Base-by-base conservation (phyloP, 2,329 filamentous ascomycete genomes). In the Scolecobasidium constrictum region DNA sequence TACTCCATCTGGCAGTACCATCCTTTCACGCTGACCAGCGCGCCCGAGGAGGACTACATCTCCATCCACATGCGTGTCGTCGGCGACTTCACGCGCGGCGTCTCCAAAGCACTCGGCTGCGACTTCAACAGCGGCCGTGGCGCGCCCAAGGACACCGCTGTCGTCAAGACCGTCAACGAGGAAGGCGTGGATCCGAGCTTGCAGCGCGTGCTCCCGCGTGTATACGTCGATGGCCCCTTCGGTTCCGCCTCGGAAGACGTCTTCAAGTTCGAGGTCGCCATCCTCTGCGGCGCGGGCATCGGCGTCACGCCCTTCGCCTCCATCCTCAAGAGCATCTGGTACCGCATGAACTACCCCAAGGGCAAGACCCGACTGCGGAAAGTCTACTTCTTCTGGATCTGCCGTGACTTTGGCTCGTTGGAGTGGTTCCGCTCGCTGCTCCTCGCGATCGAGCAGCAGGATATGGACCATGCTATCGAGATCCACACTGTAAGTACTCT, bases 311-410 rank as follows among this genome's bases (percentile, higher is more conserved):
- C 67, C 4, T 72, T 72, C 51, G 69, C 69, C 12, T 68, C 65
- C 21, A 71, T 73, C 38, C 57, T 73, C 56, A 93, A 93, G 70
- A 87, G 82, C 42, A 90, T 93, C 64, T 93, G 86, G 86, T 93
- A 92, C 68, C 78, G 85, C 39, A 87, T 90, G 81, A 90, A 87
- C 71, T 88, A 86, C 63, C 82, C 83, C 3, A 80, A 85, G 59
- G 77, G 81, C 62, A 83, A 82, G 65, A 88, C 83, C 3, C 73
- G 83, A 3, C 71, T 93, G 35, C 74, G 80, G 55, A 93, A 92
- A 62, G 84, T 93, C 18, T 93, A 92, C 68, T 92, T 92, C 69
- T 87, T 92, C 73, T 92, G 86, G 86, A 80, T 92, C 48, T 90
- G 85, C 69, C 75, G 85, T 61, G 85, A 92, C 62, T 90, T 90